Evolutionary conservation across 352 stramenopile species (phyloP).

Genomic region (Globisporangium nodosum): DNA sequence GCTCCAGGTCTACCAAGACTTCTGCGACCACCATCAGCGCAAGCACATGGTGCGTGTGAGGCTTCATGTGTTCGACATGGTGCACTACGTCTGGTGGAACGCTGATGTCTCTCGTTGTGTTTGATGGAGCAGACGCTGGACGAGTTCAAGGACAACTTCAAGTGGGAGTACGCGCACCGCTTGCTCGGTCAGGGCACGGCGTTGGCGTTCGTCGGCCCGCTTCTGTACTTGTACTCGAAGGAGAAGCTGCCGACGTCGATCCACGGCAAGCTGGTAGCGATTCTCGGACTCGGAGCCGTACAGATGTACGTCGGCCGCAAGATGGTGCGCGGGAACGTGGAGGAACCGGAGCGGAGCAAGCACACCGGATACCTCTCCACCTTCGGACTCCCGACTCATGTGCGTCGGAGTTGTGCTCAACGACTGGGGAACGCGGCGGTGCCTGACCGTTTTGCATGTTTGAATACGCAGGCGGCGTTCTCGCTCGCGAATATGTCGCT

Average conservation of each 20-base stretch:
- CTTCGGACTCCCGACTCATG: slow-evolving; percentile 41
- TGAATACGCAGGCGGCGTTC: slow-evolving; percentile 30
- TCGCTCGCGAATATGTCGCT: slow-evolving; percentile 62
- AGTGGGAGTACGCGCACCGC: slow-evolving; percentile 87
- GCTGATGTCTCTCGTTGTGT: too few relatives aligned
- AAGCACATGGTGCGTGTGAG: slow-evolving; percentile 39
- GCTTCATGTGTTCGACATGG: background rate
- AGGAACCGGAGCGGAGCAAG: slow-evolving; percentile 15
- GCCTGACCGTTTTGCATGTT: background rate
- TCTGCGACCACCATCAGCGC: slow-evolving; percentile 92
- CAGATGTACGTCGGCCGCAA: slow-evolving; percentile 48
- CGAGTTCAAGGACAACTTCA: slow-evolving; percentile 97
- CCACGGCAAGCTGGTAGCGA: slow-evolving; percentile 32
- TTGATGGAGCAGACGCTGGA: slow-evolving; percentile 72
- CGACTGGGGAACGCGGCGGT: background rate
- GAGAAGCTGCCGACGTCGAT: slow-evolving; percentile 52
- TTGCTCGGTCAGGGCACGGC: slow-evolving; percentile 91
- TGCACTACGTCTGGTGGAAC: too few relatives aligned
- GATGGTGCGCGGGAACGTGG: slow-evolving; percentile 42
- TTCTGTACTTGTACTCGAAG: slow-evolving; percentile 88
- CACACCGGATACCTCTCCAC: slow-evolving; percentile 14
- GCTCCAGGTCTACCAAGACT: slow-evolving; percentile 94
- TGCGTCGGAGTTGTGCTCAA: slow-evolving; percentile 14
- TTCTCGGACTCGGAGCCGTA: slow-evolving; percentile 33
- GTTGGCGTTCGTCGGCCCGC: slow-evolving; percentile 85